Percentiles rank a stretch among this genome's conserved stretches.
Evolutionary conservation across 2,329 filamentous ascomycete genomes (phyloP).

Genomic region (Nakataea oryzae): DNA sequence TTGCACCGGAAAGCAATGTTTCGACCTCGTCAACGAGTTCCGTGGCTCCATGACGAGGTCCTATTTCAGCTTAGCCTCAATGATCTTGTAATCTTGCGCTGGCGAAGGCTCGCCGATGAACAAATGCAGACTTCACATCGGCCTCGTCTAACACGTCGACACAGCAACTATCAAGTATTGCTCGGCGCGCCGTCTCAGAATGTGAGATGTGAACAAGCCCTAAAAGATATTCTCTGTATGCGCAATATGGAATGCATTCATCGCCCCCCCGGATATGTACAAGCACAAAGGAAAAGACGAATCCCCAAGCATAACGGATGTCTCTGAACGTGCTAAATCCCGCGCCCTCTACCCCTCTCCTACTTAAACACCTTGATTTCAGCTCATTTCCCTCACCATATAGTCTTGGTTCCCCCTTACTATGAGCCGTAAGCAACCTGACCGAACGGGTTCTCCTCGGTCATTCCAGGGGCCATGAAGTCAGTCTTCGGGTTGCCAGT

Average conservation of each 20-base stretch:
- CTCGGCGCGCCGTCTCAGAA: neutral
- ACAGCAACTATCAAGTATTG: neutral
- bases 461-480: conserved; percentile 64
- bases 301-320: conserved; percentile 24
- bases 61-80: neutral
- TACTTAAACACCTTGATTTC: conserved; percentile 1
- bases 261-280: neutral
- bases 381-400: neutral
- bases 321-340: neutral
- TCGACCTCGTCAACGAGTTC: neutral
- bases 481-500: conserved; percentile 69
- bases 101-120: no score
- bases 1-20: neutral
- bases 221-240: neutral
- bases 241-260: neutral
- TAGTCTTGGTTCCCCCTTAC: conserved; percentile 10
- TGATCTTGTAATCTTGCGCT: no score
- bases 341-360: conserved; percentile 15
- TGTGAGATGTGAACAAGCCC: neutral
- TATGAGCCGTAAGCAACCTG: conserved; percentile 50
- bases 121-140: neutral
- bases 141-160: neutral
- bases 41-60: neutral
- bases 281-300: conserved; percentile 16
- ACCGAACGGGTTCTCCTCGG: conserved; percentile 50